phyloP scores from a whole-genome alignment of 2,329 filamentous ascomycete species.

The Venturiaceae sp. region DNA sequence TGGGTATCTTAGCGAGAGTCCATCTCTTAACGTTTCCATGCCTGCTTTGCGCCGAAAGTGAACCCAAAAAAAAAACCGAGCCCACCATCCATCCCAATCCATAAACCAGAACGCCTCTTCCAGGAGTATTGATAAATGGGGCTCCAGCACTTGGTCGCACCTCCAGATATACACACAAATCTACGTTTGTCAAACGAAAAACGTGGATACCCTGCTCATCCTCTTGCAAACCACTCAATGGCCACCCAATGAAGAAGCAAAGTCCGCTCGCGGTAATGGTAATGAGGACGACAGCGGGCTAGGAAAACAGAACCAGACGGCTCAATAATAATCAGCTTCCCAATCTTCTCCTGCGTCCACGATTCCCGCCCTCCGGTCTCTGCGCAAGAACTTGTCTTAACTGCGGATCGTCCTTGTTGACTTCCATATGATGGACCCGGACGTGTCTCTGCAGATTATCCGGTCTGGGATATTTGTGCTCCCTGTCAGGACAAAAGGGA shows the following conservation, averaged over 20 bases:
- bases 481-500: constrained; percentile 87
- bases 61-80: not conserved
- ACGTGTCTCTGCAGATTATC: constrained; percentile 96
- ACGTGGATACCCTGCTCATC: no score
- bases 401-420: constrained; percentile 73
- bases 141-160: not conserved
- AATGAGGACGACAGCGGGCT: no score
- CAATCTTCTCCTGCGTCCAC: constrained; percentile 22
- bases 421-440: constrained; percentile 81
- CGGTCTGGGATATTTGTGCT: constrained; percentile 89
- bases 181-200: no score
- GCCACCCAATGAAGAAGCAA: no score
- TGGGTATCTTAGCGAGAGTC: constrained; percentile 2
- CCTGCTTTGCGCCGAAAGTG: not conserved
- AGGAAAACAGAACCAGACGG: no score
- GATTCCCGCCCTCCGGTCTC: constrained; percentile 70
- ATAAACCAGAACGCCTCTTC: not conserved
- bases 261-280: no score
- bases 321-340: not conserved
- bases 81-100: not conserved
- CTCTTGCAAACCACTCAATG: not conserved
- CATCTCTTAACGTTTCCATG: not conserved
- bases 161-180: not conserved
- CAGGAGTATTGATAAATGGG: not conserved
- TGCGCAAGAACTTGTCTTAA: constrained; percentile 80